phyloP scores from a whole-genome alignment of 192 early-diverging fungal genomes.

The Chytriomyces confervae region DNA sequence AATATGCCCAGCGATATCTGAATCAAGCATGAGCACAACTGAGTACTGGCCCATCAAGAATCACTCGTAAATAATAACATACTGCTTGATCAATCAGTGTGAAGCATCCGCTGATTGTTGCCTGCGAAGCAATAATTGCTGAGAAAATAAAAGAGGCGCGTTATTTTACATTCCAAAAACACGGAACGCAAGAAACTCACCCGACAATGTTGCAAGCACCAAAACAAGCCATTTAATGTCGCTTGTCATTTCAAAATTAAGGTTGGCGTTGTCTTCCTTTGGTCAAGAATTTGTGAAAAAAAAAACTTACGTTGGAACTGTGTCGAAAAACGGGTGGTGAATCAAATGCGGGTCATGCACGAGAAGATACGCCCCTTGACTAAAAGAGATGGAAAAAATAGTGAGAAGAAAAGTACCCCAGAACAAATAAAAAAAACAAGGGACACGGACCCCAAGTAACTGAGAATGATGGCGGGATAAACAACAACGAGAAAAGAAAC shows the following conservation, averaged over 20 bases:
- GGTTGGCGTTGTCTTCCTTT: background rate
- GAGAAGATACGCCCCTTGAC: conserved; percentile 46
- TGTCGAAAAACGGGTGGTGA: conserved; percentile 44
- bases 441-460: conserved; percentile 52
- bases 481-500: conserved; percentile 50
- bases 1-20: conserved; percentile 59
- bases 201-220: conserved; percentile 57
- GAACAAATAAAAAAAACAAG: background rate
- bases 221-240: conserved; percentile 52
- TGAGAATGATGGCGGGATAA: conserved; percentile 55
- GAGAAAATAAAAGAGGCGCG: background rate
- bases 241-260: conserved; percentile 19
- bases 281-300: background rate
- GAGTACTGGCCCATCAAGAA: background rate
- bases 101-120: conserved; percentile 60
- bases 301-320: conserved; percentile 46
- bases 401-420: background rate
- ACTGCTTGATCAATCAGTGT: conserved; percentile 59
- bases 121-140: conserved; percentile 66
- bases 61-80: background rate
- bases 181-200: conserved; percentile 24
- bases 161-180: background rate
- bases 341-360: conserved; percentile 30
- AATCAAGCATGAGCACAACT: background rate
- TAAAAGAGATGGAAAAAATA: conserved; percentile 2